Base-by-base conservation (phyloP, 352 stramenopile species). In the Discostella stelligera region DNA sequence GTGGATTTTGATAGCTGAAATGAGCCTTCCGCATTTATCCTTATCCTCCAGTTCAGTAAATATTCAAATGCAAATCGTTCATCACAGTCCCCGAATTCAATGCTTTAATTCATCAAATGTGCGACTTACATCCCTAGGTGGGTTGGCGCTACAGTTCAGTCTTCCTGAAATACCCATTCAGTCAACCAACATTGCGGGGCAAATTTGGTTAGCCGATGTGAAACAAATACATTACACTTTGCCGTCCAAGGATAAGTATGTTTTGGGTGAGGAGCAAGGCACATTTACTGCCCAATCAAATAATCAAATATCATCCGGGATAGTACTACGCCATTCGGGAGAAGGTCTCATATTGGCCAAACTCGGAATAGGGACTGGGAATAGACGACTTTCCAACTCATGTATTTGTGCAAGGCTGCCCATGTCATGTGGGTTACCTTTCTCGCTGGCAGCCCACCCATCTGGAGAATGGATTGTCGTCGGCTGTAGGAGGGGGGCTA, bases 81-180 rank as follows among this genome's bases (percentile, higher is more conserved):
- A 80, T 52, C 27, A 18, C 54, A 80, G 64, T 39, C 65, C 72
- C 56, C 72, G 66, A 21, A 68, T 80, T 39, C 64, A 74, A 11
- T 80, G 72, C 50, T 80, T 75, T 39, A 80, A 80, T 62, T 80
- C 65, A 7, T 66, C 41, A 2, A 70, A 74, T 50, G 64, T 71
- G 59, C 32, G 41, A 13, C n/a, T 80, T 3, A 63, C 64, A 27
- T 62, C 46, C 30, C 21, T 80, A 20, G 72, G 72, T 20, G 72
- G 72, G 9, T 66, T 80, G 72, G 72, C 72, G 52, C 59, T 80
- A 8, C 63, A 80, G 46, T 74, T 37, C 32, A 80, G 72, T 46
- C 72, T 80, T 20, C 72, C 72, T 41, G 66, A 74, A 46, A 62
- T 65, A 46, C 65, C 64, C n/a, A 55, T 74, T 37, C 58, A 64